These are phyloP conservation scores for Arabidopsis arenosa DNA, from an alignment of 345 rosid species.

Conservation along the genomic window DNA sequence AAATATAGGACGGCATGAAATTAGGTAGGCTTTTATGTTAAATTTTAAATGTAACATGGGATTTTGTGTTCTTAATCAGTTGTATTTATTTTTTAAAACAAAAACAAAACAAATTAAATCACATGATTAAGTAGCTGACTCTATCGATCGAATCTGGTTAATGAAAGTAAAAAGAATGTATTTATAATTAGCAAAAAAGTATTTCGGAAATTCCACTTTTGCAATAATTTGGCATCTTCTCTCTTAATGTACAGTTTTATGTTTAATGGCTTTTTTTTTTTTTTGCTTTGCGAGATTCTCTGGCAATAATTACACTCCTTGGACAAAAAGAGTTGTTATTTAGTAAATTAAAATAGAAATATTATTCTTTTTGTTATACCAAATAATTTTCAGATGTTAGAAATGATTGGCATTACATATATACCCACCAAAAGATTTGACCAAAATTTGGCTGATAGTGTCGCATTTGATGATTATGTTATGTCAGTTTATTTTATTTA, in stretches of 20 bases:
- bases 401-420: constrained; percentile 50
- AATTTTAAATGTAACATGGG: constrained; percentile 37
- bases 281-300: constrained; percentile 44
- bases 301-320: constrained; percentile 41
- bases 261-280: neutral
- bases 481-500: constrained; percentile 30
- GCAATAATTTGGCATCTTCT: constrained; percentile 34
- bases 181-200: neutral
- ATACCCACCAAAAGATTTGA: constrained; percentile 49
- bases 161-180: constrained; percentile 32
- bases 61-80: constrained; percentile 26
- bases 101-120: neutral
- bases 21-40: constrained; percentile 37
- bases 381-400: constrained; percentile 44
- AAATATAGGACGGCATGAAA: constrained; percentile 31
- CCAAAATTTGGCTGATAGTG: constrained; percentile 44
- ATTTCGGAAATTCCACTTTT: constrained; percentile 24
- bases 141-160: constrained; percentile 39
- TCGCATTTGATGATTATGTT: constrained; percentile 28
- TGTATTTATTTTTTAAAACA: neutral
- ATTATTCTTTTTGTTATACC: constrained; percentile 34
- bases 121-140: constrained; percentile 45
- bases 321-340: constrained; percentile 30
- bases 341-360: constrained; percentile 16
- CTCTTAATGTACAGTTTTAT: constrained; percentile 24